Conservation (phyloP, 805 yeast species). For the Kazachstania africana region DNA sequence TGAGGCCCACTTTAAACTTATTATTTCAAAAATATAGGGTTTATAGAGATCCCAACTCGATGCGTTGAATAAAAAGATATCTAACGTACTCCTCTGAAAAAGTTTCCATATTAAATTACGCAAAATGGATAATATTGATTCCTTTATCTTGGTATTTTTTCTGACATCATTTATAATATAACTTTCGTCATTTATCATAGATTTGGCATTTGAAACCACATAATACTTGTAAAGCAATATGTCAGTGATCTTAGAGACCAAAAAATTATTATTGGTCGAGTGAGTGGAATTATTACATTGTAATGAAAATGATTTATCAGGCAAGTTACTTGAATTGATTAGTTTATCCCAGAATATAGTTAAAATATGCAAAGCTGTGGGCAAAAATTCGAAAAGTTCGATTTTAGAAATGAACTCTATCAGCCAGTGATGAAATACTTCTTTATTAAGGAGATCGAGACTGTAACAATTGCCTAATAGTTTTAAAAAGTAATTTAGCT, state of each 20-base stretch:
- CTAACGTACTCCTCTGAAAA: slow-evolving; percentile 28
- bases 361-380: slow-evolving; percentile 40
- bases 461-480: slow-evolving; percentile 55
- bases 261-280: slow-evolving; percentile 17
- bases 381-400: slow-evolving; percentile 30
- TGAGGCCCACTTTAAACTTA: too few species aligned
- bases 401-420: slow-evolving; percentile 38
- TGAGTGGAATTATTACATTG: too few species aligned
- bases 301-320: neutral
- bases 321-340: slow-evolving; percentile 31
- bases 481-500: slow-evolving; percentile 48
- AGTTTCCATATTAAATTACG: slow-evolving; percentile 20
- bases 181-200: slow-evolving; percentile 27
- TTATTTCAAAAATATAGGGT: slow-evolving; percentile 34
- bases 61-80: slow-evolving; percentile 51
- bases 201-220: slow-evolving; percentile 25
- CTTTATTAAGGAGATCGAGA: slow-evolving; percentile 54
- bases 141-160: slow-evolving; percentile 24
- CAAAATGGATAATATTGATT: slow-evolving; percentile 17
- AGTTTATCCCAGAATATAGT: slow-evolving; percentile 65
- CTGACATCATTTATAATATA: slow-evolving; percentile 28
- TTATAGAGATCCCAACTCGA: slow-evolving; percentile 46
- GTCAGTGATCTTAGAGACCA: slow-evolving; percentile 57
- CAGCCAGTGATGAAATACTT: slow-evolving; percentile 51
- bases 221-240: slow-evolving; percentile 39